Percentiles rank a stretch among this genome's conserved stretches.
phyloP scores from a whole-genome alignment of 2,329 filamentous ascomycete species.

The Bertia moriformis region DNA sequence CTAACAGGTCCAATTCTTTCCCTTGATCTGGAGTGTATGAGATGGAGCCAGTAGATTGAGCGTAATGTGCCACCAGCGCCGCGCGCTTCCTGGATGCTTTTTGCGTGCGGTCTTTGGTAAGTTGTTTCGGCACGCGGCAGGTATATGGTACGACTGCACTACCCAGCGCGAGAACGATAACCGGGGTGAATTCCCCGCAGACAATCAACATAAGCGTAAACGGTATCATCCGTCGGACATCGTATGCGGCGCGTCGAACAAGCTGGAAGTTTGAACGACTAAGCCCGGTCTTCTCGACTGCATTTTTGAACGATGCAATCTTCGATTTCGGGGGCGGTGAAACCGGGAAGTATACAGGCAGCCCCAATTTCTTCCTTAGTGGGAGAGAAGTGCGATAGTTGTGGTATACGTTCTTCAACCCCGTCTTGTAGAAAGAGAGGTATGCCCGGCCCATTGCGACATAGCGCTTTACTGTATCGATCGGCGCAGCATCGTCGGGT shows the following conservation, averaged over 20 bases:
- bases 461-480: neutral
- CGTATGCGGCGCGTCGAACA: conserved; percentile 27
- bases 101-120: conserved; percentile 25
- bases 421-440: conserved; percentile 44
- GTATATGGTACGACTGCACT: conserved; percentile 36
- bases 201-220: conserved; percentile 40
- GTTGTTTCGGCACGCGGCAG: conserved; percentile 42
- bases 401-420: conserved; percentile 38
- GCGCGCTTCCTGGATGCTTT: conserved; percentile 14
- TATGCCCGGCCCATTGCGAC: neutral
- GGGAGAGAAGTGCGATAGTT: conserved; percentile 28
- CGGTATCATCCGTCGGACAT: conserved; percentile 39
- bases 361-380: conserved; percentile 15
- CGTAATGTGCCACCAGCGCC: neutral
- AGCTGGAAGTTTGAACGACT: conserved; percentile 13
- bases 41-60: neutral
- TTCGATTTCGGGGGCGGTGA: neutral
- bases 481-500: neutral
- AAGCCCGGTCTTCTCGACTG: conserved; percentile 12
- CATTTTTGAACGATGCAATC: conserved; percentile 2
- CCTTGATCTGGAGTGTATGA: neutral
- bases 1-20: neutral
- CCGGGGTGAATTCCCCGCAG: conserved; percentile 47
- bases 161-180: conserved; percentile 35
- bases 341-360: conserved; percentile 6